A percentile compares a stretch with the other conserved stretches of the same genome.
Conservation (phyloP, 352 stramenopile species). For the Pythium oligandrum region DNA sequence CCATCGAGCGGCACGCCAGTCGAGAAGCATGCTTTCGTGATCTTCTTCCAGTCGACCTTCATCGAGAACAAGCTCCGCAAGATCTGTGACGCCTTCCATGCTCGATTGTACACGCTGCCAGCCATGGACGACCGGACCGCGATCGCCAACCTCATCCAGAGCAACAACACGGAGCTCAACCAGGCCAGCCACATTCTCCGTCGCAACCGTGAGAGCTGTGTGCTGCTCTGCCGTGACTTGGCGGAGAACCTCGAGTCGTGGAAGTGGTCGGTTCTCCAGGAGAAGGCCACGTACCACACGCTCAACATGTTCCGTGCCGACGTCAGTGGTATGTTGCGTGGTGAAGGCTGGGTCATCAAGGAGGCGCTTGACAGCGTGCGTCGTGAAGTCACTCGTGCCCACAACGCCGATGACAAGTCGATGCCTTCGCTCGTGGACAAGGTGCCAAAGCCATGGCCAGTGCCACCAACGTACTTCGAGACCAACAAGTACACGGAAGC, state of each 20-base stretch:
- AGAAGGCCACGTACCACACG: constrained; percentile 98
- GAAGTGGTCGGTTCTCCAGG: constrained; percentile 96
- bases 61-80: constrained; percentile 98
- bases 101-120: constrained; percentile 94
- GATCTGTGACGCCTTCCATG: constrained; percentile 98
- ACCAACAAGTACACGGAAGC: constrained; percentile 99
- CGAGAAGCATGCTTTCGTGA: constrained; percentile 89
- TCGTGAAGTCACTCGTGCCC: constrained; percentile 82
- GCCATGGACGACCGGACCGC: constrained; percentile 91
- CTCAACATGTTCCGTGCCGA: constrained; percentile 98
- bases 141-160: constrained; percentile 87
- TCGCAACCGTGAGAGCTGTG: constrained; percentile 94
- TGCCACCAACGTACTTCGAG: constrained; percentile 97
- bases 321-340: constrained; percentile 95
- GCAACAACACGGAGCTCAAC: constrained; percentile 92
- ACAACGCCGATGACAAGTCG: constrained; percentile 91
- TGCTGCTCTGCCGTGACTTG: constrained; percentile 91
- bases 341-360: constrained; percentile 96
- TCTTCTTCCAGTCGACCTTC: constrained; percentile 96
- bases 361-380: constrained; percentile 76
- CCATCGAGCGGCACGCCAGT: constrained; percentile 83
- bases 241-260: constrained; percentile 93
- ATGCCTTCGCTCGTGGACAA: constrained; percentile 92
- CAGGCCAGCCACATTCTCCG: constrained; percentile 96
- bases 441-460: constrained; percentile 94